Base-by-base conservation (phyloP, 2,329 filamentous ascomycete species). In the Pseudogymnoascus sp. region DNA sequence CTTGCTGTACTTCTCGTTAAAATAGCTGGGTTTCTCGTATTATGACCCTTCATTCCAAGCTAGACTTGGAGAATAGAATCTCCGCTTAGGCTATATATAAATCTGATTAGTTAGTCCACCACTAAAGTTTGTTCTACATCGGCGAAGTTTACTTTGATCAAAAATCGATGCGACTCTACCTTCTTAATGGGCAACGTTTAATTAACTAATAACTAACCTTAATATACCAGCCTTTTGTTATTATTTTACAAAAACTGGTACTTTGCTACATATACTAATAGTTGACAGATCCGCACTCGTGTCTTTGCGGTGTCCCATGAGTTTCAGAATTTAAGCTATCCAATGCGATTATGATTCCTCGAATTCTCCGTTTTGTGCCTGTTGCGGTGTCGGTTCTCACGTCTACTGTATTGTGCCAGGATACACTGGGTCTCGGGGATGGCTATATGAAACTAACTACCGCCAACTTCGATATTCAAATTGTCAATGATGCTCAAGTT, bases 401-500 rank as follows among this genome's bases (percentile, higher is more conserved):
- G 7, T n/a, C 65, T 66, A 14, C 61, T 64, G 8, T 57, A 66
- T n/a, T 64, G 65, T 58, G 66, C 67, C 62, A 43, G 58, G 75
- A 77, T 58, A 69, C 72, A 8, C 67, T 78, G 2, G 76, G 77
- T 2, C 65, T 78, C 0, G 65, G 57, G 4, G 71, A 75, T 67
- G 76, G 76, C 53, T 77, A 73, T 59, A 68, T 75, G n/a, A 68
- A 28, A 28, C 41, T 47, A 28, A 28, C 41, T 6, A 78, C 75
- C 0, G 59, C 68, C 4, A 76, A 76, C 66, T 77, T 80, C 64
- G 73, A 76, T 35, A 69, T 74, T 22, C 72, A 73, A 60, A 68
- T 81, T 2, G 77, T 74, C 43, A 70, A 70, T 4, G 74, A 79
- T 18, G 74, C 78, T 2, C 78, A 80, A 57, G 76, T 80, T 1